Evolutionary conservation across 495 filamentous ascomycete genomes (phyloP).

Genomic region (Clohesyomyces aquaticus): DNA sequence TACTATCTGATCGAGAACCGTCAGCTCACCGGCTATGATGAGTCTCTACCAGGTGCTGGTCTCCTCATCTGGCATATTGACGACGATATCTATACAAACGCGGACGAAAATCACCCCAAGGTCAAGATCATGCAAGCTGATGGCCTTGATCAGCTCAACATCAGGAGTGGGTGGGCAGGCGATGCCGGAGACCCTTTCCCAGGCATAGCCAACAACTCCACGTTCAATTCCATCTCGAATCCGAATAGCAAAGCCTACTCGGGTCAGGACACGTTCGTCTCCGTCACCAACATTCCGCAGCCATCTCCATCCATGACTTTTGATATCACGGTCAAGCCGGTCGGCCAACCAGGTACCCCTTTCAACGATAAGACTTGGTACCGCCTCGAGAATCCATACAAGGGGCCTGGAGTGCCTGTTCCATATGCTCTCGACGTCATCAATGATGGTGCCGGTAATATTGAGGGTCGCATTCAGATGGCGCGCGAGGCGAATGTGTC

Average conservation of each 20-base stretch:
- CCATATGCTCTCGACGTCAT: constrained; percentile 28
- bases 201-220: constrained; percentile 16
- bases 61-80: constrained; percentile 34
- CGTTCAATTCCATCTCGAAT: constrained; percentile 23
- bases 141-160: constrained; percentile 17
- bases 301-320: constrained; percentile 24
- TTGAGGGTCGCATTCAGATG: constrained; percentile 16
- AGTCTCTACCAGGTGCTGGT: constrained; percentile 21
- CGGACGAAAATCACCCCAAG: constrained; percentile 30
- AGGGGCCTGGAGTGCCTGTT: background rate
- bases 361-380: constrained; percentile 28
- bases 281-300: constrained; percentile 21
- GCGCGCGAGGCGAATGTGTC: constrained; percentile 27
- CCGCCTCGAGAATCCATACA: constrained; percentile 28
- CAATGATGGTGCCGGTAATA: constrained; percentile 22
- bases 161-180: background rate
- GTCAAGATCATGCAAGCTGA: constrained; percentile 30
- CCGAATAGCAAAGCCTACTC: constrained; percentile 29
- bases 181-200: constrained; percentile 31
- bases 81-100: constrained; percentile 15
- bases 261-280: constrained; percentile 27
- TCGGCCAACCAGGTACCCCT: constrained; percentile 13
- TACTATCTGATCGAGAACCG: constrained; percentile 32
- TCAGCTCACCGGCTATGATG: constrained; percentile 29
- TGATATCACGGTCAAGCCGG: constrained; percentile 29